Percentiles rank a stretch among this genome's conserved stretches.
These are phyloP conservation scores for Actinidia polygama DNA, from an alignment of 179 eudicot genomes.

Conservation along the genomic window DNA sequence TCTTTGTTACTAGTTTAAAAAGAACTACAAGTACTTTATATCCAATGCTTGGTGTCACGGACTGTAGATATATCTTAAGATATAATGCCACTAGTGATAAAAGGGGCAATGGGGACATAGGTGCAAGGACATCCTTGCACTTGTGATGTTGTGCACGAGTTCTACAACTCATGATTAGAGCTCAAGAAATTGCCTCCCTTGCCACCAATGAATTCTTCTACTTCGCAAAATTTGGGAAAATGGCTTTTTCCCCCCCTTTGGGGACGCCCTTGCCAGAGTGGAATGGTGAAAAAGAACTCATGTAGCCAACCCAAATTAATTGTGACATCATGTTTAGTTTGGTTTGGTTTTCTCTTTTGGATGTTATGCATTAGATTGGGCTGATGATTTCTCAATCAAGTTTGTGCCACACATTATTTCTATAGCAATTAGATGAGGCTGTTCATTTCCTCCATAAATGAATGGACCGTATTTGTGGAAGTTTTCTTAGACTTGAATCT, in stretches of 20 bases:
- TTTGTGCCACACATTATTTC: background rate
- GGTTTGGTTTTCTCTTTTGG: background rate
- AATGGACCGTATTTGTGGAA: background rate
- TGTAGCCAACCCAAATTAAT: no score
- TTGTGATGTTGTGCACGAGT: background rate
- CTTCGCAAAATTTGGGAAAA: background rate
- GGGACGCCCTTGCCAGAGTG: background rate
- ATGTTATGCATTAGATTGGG: background rate
- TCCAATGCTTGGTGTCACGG: background rate
- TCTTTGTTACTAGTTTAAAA: background rate
- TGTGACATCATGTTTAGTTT: no score
- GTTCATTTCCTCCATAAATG: background rate
- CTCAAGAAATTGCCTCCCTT: background rate
- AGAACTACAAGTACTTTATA: background rate
- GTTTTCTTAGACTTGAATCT: background rate
- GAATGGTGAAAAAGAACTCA: no score
- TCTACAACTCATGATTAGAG: background rate
- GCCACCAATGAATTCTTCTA: background rate
- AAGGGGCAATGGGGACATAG: background rate
- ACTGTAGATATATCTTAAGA: background rate
- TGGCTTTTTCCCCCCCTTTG: background rate
- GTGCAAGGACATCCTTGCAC: background rate
- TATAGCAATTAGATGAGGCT: background rate
- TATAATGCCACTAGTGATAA: background rate
- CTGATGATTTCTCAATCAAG: background rate